Conservation (phyloP, 2,329 filamentous ascomycete species). For the Alternaria sp. region DNA sequence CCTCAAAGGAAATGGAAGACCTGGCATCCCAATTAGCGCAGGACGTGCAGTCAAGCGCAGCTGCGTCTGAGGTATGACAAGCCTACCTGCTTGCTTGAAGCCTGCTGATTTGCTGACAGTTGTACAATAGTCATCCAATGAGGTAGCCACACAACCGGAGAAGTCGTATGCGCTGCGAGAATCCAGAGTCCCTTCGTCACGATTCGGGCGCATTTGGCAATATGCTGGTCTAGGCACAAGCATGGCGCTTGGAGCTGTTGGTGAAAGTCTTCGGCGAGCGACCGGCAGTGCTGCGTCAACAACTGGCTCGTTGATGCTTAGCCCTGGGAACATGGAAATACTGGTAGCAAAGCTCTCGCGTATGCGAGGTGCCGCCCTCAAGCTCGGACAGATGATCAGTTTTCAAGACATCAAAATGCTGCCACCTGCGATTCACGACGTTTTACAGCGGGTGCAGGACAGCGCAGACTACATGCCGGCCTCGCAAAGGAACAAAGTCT, state of each 20-base stretch:
- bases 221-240: conserved; percentile 92
- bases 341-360: conserved; percentile 91
- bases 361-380: conserved; percentile 97
- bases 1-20: conserved; percentile 53
- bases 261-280: conserved; percentile 81
- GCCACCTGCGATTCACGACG: conserved; percentile 83
- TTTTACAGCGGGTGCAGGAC: conserved; percentile 93
- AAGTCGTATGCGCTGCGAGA: conserved; percentile 77
- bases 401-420: conserved; percentile 98
- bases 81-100: conserved; percentile 12
- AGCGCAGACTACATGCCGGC: conserved; percentile 97
- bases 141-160: conserved; percentile 38
- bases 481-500: conserved; percentile 87
- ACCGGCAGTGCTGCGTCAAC: conserved; percentile 69
- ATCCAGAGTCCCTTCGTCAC: conserved; percentile 87
- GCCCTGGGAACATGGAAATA: conserved; percentile 88
- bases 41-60: conserved; percentile 48
- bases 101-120: conserved; percentile 60
- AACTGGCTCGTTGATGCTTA: conserved; percentile 83
- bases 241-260: conserved; percentile 92
- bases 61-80: conserved; percentile 41
- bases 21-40: conserved; percentile 59
- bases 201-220: conserved; percentile 89
- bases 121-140: conserved; percentile 43
- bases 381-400: conserved; percentile 97